phyloP scores from a whole-genome alignment of 495 filamentous ascomycete species.

The Cetradonia linearis region DNA sequence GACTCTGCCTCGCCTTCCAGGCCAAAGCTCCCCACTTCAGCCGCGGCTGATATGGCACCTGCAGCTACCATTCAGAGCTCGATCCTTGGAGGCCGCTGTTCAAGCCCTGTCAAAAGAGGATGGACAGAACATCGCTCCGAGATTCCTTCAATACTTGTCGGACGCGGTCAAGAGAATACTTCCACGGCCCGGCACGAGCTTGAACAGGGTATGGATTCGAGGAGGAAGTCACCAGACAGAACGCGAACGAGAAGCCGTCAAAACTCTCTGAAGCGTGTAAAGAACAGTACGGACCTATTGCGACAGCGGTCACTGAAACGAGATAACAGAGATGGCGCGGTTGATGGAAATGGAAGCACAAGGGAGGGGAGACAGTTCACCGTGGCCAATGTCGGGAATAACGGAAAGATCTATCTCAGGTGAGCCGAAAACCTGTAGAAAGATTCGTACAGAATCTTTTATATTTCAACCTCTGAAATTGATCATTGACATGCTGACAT shows the following conservation, averaged over 20 bases:
- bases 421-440: constrained; percentile 35
- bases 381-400: constrained; percentile 87
- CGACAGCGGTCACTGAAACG: constrained; percentile 36
- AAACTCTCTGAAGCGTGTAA: constrained; percentile 34
- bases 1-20: neutral
- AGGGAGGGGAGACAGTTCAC: constrained; percentile 71
- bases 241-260: constrained; percentile 18
- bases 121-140: constrained; percentile 20
- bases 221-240: constrained; percentile 16
- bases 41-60: constrained; percentile 14
- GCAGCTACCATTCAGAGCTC: constrained; percentile 7
- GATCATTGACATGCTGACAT: constrained; percentile 10
- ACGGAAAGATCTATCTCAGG: constrained; percentile 90
- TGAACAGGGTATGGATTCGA: constrained; percentile 19
- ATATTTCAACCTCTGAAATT: neutral
- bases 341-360: constrained; percentile 29
- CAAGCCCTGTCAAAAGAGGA: constrained; percentile 18
- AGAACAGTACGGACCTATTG: constrained; percentile 40
- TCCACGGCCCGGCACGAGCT: constrained; percentile 23
- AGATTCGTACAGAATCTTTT: constrained; percentile 7
- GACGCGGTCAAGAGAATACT: constrained; percentile 20
- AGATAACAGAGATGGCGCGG: constrained; percentile 28
- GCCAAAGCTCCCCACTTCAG: neutral
- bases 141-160: constrained; percentile 19
- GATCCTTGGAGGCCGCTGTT: neutral